Conservation (phyloP, 2,329 filamentous ascomycete species). For the Penicillium sp. region DNA sequence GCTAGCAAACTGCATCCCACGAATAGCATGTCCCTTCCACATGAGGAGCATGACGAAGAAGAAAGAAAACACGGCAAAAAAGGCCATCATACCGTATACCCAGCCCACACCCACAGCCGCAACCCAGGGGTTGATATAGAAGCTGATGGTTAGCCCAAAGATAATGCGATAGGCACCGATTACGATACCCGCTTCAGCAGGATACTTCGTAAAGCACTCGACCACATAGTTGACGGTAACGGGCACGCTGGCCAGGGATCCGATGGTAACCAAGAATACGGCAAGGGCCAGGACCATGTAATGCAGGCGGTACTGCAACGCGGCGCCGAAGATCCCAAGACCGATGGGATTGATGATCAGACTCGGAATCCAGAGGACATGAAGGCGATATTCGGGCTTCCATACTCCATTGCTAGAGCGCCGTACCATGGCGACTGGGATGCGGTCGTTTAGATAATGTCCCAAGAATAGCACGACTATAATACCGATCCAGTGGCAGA, state of each 20-base stretch:
- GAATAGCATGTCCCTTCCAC: constrained; percentile 27
- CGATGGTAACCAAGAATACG: constrained; percentile 43
- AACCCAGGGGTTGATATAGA: constrained; percentile 43
- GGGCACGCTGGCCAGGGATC: constrained; percentile 27
- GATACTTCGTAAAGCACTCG: constrained; percentile 37
- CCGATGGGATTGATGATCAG: constrained; percentile 31
- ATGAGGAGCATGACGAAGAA: constrained; percentile 26
- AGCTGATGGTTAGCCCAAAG: constrained; percentile 40
- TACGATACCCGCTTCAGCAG: constrained; percentile 36
- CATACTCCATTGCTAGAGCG: constrained; percentile 30
- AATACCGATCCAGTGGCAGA: constrained; percentile 44
- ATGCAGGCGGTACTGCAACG: constrained; percentile 42
- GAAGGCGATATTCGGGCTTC: constrained; percentile 37
- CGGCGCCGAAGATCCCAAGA: constrained; percentile 38
- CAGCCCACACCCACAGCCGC: constrained; percentile 37
- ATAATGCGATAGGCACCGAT: constrained; percentile 33
- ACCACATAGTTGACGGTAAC: constrained; percentile 28
- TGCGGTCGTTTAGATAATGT: constrained; percentile 39
- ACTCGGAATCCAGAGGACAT: constrained; percentile 28
- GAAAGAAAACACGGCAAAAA: constrained; percentile 31
- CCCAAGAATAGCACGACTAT: constrained; percentile 38
- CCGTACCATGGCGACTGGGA: constrained; percentile 36
- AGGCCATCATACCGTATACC: constrained; percentile 45
- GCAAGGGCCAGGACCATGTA: constrained; percentile 43
- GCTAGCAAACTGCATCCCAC: constrained; percentile 19